Percentiles rank a stretch among this genome's conserved stretches.
Evolutionary conservation across 2,329 filamentous ascomycete genomes (phyloP).

Genomic region (Fusarium drepaniforme): DNA sequence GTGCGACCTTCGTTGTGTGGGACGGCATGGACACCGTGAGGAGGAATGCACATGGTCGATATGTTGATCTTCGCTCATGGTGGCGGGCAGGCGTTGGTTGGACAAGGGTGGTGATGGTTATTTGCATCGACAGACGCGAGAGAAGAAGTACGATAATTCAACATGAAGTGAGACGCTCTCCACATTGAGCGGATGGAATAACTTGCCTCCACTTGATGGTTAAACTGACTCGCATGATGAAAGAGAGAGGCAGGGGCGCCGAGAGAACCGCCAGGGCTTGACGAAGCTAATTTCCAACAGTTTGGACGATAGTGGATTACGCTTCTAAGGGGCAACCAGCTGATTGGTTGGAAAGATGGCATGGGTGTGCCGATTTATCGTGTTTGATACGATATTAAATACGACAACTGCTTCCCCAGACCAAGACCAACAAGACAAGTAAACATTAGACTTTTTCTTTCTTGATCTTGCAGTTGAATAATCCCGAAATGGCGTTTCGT

Average conservation of each 20-base stretch:
- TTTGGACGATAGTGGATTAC: not conserved
- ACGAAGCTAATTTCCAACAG: not conserved
- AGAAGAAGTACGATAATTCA: not conserved
- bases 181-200: not conserved
- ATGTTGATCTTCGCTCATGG: not conserved
- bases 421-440: not conserved
- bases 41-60: not conserved
- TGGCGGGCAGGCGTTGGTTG: not conserved
- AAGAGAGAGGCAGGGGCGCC: not conserved
- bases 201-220: not conserved
- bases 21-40: constrained; percentile 13
- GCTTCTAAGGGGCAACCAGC: not conserved
- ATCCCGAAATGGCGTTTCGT: not conserved
- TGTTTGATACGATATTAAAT: not conserved
- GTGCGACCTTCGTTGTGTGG: not conserved
- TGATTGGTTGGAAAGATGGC: not conserved
- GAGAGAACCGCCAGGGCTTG: not conserved
- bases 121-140: not conserved
- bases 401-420: not conserved
- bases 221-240: not conserved
- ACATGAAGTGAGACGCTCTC: not conserved
- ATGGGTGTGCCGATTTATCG: not conserved
- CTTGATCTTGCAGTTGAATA: not conserved
- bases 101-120: not conserved
- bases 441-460: not conserved